These are phyloP conservation scores for Carex scoparia DNA, from an alignment of 176 grass and related monocot genomes.

Conservation along the genomic window DNA sequence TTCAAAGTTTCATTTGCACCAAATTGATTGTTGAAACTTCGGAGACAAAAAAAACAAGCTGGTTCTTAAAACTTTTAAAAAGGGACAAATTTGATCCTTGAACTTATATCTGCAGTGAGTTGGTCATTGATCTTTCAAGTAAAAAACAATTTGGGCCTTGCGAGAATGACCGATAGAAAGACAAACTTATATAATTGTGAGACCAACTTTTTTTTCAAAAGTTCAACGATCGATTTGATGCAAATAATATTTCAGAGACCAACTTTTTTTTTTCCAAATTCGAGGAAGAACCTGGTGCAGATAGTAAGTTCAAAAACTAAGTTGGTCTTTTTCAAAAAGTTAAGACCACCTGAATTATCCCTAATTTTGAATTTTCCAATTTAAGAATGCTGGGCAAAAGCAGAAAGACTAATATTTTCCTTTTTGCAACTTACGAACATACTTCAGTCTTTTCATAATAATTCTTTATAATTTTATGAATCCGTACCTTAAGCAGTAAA, in stretches of 20 bases:
- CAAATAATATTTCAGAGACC: not conserved
- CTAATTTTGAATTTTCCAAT: not conserved
- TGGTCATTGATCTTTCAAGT: not conserved
- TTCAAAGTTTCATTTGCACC: not conserved
- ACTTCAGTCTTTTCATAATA: not conserved
- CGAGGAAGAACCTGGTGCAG: not conserved
- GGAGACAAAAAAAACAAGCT: not conserved
- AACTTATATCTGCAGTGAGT: not conserved
- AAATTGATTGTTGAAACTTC: not conserved
- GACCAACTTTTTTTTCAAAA: not conserved
- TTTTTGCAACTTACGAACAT: not conserved
- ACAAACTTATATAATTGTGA: not conserved
- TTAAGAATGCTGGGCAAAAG: not conserved
- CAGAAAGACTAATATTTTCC: not conserved
- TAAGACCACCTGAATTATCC: not conserved
- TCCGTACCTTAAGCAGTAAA: conserved; percentile 81
- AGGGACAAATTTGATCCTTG: not conserved
- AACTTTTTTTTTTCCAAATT: conserved; percentile 2
- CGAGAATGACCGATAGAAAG: not conserved
- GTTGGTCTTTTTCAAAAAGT: not conserved
- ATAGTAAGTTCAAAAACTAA: not conserved
- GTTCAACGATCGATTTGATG: not conserved
- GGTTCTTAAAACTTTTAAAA: not conserved
- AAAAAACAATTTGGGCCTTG: not conserved
- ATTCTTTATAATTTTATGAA: not conserved